phyloP scores from a whole-genome alignment of 352 stramenopile genomes.

The Paralagenidium karlingii region DNA sequence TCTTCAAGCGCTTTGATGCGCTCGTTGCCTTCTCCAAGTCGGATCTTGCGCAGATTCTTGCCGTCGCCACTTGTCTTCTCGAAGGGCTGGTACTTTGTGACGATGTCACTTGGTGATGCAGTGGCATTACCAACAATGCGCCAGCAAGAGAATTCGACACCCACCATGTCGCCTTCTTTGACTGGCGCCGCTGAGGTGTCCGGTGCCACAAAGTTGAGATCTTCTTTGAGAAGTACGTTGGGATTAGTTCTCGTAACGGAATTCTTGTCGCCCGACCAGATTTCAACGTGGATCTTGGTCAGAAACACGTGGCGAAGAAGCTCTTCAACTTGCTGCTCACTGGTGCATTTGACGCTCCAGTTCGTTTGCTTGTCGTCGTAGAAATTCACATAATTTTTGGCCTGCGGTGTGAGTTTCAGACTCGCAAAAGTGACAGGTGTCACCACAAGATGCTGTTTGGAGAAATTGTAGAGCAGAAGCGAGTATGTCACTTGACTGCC shows the following conservation, averaged over 20 bases:
- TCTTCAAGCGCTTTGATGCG: slow-evolving; percentile 84
- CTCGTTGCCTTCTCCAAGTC: slow-evolving; percentile 59
- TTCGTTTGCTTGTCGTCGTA: slow-evolving; percentile 60
- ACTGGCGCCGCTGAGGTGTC: slow-evolving; percentile 17
- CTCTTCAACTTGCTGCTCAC: slow-evolving; percentile 38
- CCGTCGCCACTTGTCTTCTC: slow-evolving; percentile 29
- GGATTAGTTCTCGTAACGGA: slow-evolving; percentile 33
- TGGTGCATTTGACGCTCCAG: slow-evolving; percentile 66
- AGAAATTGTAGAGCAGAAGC: slow-evolving; percentile 60
- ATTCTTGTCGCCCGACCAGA: slow-evolving; percentile 43
- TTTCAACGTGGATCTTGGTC: slow-evolving; percentile 68
- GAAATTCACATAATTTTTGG: slow-evolving; percentile 75
- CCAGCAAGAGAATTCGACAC: slow-evolving; percentile 57
- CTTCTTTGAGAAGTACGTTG: slow-evolving; percentile 32
- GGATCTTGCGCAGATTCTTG: slow-evolving; percentile 46
- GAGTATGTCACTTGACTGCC: slow-evolving; percentile 51
- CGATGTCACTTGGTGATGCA: slow-evolving; percentile 35
- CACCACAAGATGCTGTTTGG: slow-evolving; percentile 50
- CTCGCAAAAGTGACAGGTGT: slow-evolving; percentile 31
- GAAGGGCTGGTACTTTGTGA: slow-evolving; percentile 72
- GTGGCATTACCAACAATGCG: slow-evolving; percentile 58
- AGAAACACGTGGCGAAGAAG: slow-evolving; percentile 63
- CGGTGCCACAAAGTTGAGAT: slow-evolving; percentile 25
- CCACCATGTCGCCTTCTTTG: slow-evolving; percentile 42
- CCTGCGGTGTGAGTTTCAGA: slow-evolving; percentile 55